Evolutionary conservation across 1,284 basidiomycete genomes (phyloP).

Genomic region (Papiliotrema nemorosa): DNA sequence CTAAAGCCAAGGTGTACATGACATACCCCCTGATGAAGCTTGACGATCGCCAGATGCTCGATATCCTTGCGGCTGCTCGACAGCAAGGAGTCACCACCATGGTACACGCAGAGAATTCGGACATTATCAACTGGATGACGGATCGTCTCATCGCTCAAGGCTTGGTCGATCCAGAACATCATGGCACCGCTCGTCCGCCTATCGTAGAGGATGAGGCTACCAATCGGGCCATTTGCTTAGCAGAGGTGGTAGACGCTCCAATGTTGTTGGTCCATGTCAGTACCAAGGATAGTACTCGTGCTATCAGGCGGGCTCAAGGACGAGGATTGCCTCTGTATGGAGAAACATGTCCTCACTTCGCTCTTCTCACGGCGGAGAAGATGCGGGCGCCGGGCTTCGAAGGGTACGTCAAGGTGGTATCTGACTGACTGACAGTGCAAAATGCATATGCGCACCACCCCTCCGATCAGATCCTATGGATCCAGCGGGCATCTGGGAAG

Average conservation of each 20-base stretch:
- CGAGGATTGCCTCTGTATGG: constrained; percentile 21
- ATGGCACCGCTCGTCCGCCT: constrained; percentile 24
- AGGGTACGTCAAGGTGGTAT: constrained; percentile 8
- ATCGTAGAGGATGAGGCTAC: constrained; percentile 34
- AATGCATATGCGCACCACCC: constrained; percentile 34
- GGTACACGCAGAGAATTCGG: constrained; percentile 21
- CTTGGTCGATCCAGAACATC: constrained; percentile 11
- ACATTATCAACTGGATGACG: constrained; percentile 21
- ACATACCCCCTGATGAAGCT: constrained; percentile 13
- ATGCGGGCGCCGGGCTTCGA: constrained; percentile 25
- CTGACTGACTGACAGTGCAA: constrained; percentile 15
- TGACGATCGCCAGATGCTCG: constrained; percentile 14
- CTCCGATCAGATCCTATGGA: constrained; percentile 24
- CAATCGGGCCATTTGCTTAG: constrained; percentile 27
- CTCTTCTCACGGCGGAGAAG: constrained; percentile 17
- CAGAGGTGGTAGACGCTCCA: constrained; percentile 28
- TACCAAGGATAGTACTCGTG: constrained; percentile 17
- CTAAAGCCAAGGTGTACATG: constrained; percentile 22
- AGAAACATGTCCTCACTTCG: constrained; percentile 25
- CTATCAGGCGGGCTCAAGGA: constrained; percentile 23
- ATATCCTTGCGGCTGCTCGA: constrained; percentile 15
- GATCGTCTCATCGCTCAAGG: constrained; percentile 30
- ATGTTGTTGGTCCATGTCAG: constrained; percentile 34
- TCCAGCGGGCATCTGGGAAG: constrained; percentile 26
- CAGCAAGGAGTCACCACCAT: constrained; percentile 15